Evolutionary conservation across 2,329 filamentous ascomycete genomes (phyloP), one percentile per base, ranked within the genome.

Genomic region (Ascochyta rabiei): DNA sequence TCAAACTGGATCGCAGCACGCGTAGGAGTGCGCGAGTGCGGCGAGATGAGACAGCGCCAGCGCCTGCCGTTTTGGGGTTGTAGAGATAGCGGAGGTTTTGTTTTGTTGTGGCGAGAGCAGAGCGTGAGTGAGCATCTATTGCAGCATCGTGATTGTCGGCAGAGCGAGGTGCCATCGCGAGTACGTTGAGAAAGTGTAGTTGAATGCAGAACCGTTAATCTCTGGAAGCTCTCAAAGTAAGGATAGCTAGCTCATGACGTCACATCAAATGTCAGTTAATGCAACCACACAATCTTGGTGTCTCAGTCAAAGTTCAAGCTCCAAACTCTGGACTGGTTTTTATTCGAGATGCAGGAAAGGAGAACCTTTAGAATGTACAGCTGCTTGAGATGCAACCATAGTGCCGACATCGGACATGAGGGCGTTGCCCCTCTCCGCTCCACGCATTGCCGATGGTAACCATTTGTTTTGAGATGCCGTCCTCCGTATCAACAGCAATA

Each of bases 21-120:
- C 74, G 73, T 13, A 79, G 71, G 39, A 76, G 48, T 12, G 74
- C 69, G 55, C 77, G 71, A 0, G 76, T 78, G 49, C 75, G 75
- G 33, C 75, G 67, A 9, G 66, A 71, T 6, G 64, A 59, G 16
- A 74, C 70, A 47, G 69, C 30, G 61, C 31, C 43, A 7, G 60
- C 63, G 15, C 66, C 62, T 40, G 64, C 61, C 12, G 53, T 43
- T 19, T 42, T 41, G 26, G 75, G 75, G 54, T 75, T 61, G 61
- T 75, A 64, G 23, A 77, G 69, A 62, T 75, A 77, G 59, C 70
- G 65, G 10, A 76, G 57, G 44, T 73, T 75, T 24, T 59, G 62
- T 35, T 64, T 64, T 30, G 73, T 66, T 18, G 62, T 61, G 31
- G 58, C 57, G 38, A 71, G 67, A n/a, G 68, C 68, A 42, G 60